Conservation (phyloP, 2,329 filamentous ascomycete species). For the Fusarium caatingaense region DNA sequence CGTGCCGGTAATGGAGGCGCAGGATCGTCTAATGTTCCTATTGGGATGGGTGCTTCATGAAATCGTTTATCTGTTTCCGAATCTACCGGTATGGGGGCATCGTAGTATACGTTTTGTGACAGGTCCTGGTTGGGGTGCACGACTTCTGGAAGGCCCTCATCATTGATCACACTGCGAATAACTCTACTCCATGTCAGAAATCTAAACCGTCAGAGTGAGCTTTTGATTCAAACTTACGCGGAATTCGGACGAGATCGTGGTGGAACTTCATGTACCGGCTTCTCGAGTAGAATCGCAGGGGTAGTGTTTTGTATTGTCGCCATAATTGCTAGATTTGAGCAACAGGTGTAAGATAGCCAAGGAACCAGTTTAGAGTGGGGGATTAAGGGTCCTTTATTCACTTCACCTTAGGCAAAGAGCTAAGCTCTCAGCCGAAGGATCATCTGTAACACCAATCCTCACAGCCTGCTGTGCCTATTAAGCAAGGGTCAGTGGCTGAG, state of each 20-base stretch:
- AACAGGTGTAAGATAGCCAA: background rate
- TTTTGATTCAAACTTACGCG: background rate
- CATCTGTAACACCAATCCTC: background rate
- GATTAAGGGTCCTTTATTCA: conserved; percentile 8
- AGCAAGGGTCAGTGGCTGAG: conserved; percentile 14
- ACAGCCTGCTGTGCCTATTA: background rate
- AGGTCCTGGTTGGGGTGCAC: conserved; percentile 5
- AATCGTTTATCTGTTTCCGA: conserved; percentile 21
- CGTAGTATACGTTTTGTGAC: conserved; percentile 3
- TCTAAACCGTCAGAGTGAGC: rapidly evolving
- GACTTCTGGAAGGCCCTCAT: conserved; percentile 39
- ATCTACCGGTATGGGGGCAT: conserved; percentile 37
- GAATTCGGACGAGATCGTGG: conserved; percentile 3
- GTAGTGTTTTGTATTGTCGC: conserved; percentile 6
- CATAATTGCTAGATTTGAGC: background rate
- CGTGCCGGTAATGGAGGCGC: conserved; percentile 14
- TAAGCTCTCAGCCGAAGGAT: background rate
- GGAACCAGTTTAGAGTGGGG: background rate
- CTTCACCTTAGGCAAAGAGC: background rate
- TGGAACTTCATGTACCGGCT: background rate
- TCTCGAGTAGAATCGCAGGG: background rate
- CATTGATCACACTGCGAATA: conserved; percentile 17
- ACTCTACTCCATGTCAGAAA: conserved; percentile 14
- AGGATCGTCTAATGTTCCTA: background rate
- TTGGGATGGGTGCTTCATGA: conserved; percentile 18